phyloP scores from a whole-genome alignment of 164 flowering plant species.

The Pachysandra terminalis region DNA sequence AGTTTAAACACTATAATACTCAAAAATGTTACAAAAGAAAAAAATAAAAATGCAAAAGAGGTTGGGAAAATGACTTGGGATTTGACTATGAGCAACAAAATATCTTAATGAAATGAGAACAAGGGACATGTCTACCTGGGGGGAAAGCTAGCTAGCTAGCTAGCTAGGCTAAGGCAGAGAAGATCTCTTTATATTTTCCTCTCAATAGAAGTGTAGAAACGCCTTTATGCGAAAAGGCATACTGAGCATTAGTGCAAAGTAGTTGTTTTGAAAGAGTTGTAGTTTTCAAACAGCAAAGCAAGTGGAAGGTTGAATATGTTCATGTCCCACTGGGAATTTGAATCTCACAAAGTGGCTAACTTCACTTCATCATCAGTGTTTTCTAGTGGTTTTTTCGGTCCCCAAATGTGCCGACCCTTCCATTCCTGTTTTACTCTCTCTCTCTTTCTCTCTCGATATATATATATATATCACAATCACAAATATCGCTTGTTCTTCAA shows the following conservation, averaged over 20 bases:
- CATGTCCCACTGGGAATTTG: constrained; percentile 4
- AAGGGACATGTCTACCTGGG: too few species aligned
- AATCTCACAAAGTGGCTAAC: constrained; percentile 7
- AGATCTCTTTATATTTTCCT: too few species aligned
- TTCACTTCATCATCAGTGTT: not conserved
- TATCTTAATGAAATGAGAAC: too few species aligned
- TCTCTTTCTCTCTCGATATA: not conserved
- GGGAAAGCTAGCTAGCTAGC: too few species aligned
- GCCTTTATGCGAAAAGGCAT: not conserved
- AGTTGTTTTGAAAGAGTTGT: too few species aligned
- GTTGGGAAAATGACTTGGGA: not conserved
- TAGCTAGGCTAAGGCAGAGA: not conserved
- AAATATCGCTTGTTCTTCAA: constrained; percentile 2
- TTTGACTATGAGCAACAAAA: too few species aligned
- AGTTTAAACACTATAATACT: too few species aligned
- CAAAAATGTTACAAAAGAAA: too few species aligned
- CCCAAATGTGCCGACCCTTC: constrained; percentile 10
- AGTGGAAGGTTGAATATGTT: constrained; percentile 27
- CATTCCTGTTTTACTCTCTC: not conserved
- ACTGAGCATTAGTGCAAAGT: not conserved
- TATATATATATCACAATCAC: not conserved
- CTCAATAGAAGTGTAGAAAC: not conserved
- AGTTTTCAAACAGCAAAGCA: constrained; percentile 8
- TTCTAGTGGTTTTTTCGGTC: constrained; percentile 6
- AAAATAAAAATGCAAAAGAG: not conserved